Evolutionary conservation across 495 filamentous ascomycete genomes (phyloP).

Genomic region (Amphirosellinia nigrospora): DNA sequence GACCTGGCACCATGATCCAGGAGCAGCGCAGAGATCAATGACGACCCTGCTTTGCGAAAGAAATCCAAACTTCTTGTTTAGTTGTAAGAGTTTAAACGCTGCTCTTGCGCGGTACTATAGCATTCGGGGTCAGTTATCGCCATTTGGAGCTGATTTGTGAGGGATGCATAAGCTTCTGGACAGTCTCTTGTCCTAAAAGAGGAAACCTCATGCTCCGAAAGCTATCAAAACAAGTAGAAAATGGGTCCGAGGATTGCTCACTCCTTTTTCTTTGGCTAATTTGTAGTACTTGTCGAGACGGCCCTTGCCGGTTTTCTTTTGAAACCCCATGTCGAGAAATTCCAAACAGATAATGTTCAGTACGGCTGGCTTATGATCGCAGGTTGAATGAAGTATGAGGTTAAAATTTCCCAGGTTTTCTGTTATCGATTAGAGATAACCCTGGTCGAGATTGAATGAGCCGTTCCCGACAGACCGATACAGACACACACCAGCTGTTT

Average conservation of each 20-base stretch:
- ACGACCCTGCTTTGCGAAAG: conserved; percentile 94
- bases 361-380: background rate
- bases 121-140: no score
- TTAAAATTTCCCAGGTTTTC: conserved; percentile 24
- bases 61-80: conserved; percentile 99
- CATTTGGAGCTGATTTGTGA: no score
- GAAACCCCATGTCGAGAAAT: conserved; percentile 77
- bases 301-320: conserved; percentile 99
- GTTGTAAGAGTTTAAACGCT: conserved; percentile 97
- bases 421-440: conserved; percentile 20
- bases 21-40: conserved; percentile 95
- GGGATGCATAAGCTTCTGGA: no score
- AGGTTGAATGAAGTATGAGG: background rate
- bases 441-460: background rate
- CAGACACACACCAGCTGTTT: background rate
- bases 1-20: conserved; percentile 99
- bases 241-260: no score
- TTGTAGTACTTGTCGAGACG: conserved; percentile 94
- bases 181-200: no score
- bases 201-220: no score
- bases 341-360: background rate
- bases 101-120: conserved; percentile 93
- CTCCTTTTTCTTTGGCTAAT: conserved; percentile 98
- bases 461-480: background rate
- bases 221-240: no score